Conservation (phyloP, 78 protist species). For the Acrasis kona region DNA sequence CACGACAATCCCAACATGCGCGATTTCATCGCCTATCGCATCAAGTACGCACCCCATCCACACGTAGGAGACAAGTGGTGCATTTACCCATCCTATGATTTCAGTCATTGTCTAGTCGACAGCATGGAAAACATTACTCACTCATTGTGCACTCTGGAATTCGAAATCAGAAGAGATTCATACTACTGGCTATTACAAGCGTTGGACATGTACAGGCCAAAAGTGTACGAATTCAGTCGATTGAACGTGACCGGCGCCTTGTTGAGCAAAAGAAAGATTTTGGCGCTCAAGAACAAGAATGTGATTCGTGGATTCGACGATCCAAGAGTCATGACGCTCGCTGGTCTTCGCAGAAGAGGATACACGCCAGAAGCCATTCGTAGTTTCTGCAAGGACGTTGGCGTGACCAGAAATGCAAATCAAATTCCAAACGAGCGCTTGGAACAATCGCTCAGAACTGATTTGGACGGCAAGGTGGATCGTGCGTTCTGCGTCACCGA, state of each 20-base stretch:
- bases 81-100: constrained; percentile 97
- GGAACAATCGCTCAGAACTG: constrained; percentile 38
- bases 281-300: constrained; percentile 44
- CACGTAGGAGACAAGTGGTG: constrained; percentile 89
- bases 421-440: constrained; percentile 41
- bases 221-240: constrained; percentile 92
- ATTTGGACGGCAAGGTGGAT: constrained; percentile 22
- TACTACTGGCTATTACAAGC: constrained; percentile 91
- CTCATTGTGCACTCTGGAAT: constrained; percentile 98
- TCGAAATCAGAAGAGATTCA: constrained; percentile 62
- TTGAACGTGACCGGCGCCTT: constrained; percentile 81
- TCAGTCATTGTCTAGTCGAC: constrained; percentile 95
- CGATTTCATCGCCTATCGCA: constrained; percentile 86
- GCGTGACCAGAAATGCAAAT: constrained; percentile 67
- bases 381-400: constrained; percentile 74
- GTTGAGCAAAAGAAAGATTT: constrained; percentile 88
- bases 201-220: constrained; percentile 81
- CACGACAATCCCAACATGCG: constrained; percentile 75
- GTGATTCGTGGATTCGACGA: constrained; percentile 96
- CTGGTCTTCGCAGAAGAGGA: constrained; percentile 82
- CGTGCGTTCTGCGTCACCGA: constrained; percentile 38
- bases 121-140: constrained; percentile 95
- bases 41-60: constrained; percentile 62
- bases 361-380: constrained; percentile 80
- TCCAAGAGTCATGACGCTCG: constrained; percentile 89